Base-by-base conservation (phyloP, 192 early-diverging fungal species). In the Chytriomyces sp. region DNA sequence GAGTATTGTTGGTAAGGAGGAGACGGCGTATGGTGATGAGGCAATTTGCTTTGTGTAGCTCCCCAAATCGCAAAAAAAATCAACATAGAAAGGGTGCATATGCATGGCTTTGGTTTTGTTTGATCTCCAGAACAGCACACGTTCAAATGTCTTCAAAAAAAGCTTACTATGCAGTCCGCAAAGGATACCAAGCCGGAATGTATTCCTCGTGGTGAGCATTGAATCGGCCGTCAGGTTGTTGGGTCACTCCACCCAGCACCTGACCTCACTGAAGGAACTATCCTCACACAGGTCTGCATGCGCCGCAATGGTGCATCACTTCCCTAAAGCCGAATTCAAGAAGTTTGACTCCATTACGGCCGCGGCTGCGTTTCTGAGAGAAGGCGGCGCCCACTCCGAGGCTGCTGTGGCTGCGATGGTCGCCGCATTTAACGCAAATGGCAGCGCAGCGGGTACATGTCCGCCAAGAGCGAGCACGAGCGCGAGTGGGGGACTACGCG, bases 1-100 rank as follows among this genome's bases (percentile, higher is more conserved):
- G 37, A 38, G 63, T 31, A 54, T 80, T 3, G 68, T 72, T 19
- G 80, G 78, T 10, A 38, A 63, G 7, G 34, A 44, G 31, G 70
- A 75, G 54, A 74, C 73, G 37, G 75, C 63, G 28, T 81, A 36
- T 80, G 74, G 78, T 2, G 63, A 58, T 30, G 73, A 64, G 28
- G 73, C 73, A 1, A 64, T 65, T 74, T 74, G 73, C 41, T 25
- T 64, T 49, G 61, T 73, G 14, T 73, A 30, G n/a, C n/a, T n/a
- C n/a, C n/a, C n/a, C n/a, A n/a, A n/a, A n/a, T n/a, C n/a, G n/a
- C n/a, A 14, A 49, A 14, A 49, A n/a, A n/a, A n/a, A n/a, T n/a
- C n/a, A n/a, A n/a, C n/a, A n/a, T n/a, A n/a, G n/a, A n/a, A n/a
- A n/a, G n/a, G n/a, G n/a, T n/a, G n/a, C n/a, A n/a, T n/a, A n/a